phyloP scores from a whole-genome alignment of 1,284 basidiomycete genomes.

The Agroathelia rolfsii region DNA sequence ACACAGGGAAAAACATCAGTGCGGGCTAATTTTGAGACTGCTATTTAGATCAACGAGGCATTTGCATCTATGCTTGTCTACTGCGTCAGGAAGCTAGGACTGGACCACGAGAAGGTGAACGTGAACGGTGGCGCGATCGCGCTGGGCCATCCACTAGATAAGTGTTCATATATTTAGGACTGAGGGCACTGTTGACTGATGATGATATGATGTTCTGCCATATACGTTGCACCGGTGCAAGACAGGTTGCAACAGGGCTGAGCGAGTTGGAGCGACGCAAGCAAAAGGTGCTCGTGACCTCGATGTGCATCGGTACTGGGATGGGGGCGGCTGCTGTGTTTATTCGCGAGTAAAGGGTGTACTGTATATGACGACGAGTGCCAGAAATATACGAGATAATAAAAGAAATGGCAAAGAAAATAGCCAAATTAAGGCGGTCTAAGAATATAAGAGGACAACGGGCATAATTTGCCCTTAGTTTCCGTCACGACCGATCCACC shows the following conservation, averaged over 20 bases:
- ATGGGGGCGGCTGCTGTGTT: constrained; percentile 82
- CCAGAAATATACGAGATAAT: too few species aligned
- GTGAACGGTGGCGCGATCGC: constrained; percentile 89
- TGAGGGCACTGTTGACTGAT: background rate
- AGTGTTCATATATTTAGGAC: constrained; percentile 35
- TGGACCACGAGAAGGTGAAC: constrained; percentile 73
- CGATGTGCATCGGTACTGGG: constrained; percentile 85
- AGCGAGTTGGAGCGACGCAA: constrained; percentile 71
- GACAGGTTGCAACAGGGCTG: constrained; percentile 83
- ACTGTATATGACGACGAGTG: background rate
- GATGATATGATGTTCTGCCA: constrained; percentile 19
- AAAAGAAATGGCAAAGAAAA: too few species aligned
- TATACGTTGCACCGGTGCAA: constrained; percentile 75
- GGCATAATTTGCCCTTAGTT: too few species aligned
- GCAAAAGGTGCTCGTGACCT: constrained; percentile 74
- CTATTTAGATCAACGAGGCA: constrained; percentile 76
- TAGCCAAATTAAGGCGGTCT: too few species aligned
- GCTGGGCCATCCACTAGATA: constrained; percentile 80
- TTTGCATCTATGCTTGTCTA: constrained; percentile 87
- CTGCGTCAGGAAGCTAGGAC: constrained; percentile 60
- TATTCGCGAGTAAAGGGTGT: constrained; percentile 44
- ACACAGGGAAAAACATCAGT: background rate
- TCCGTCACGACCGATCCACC: too few species aligned
- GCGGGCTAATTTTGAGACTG: too few species aligned
- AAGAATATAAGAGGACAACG: too few species aligned